A percentile compares a stretch with the other conserved stretches of the same genome.
These are phyloP conservation scores for Sclerotinia subarctica DNA, from an alignment of 2,329 filamentous ascomycete species.

Conservation along the genomic window DNA sequence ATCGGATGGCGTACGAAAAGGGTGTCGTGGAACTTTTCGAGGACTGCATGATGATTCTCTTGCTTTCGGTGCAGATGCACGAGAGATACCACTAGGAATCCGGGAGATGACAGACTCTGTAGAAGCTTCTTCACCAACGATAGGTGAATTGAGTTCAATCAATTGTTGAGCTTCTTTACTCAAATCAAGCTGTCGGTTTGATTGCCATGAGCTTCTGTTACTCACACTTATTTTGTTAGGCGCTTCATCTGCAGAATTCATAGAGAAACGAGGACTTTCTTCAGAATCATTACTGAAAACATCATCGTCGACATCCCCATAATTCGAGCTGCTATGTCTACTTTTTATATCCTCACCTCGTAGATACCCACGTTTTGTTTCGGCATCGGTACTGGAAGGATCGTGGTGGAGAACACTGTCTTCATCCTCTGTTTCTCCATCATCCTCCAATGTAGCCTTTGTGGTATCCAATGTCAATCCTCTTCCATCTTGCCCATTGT, in stretches of 20 bases:
- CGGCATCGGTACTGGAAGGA: conserved; percentile 4
- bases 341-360: conserved; percentile 20
- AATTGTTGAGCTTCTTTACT: conserved; percentile 24
- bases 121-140: conserved; percentile 35
- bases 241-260: conserved; percentile 35
- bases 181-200: conserved; percentile 1
- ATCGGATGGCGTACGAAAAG: conserved; percentile 67
- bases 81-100: conserved; percentile 36
- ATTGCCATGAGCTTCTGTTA: conserved; percentile 15
- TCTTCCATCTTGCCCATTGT: conserved; percentile 26
- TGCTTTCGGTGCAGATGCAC: conserved; percentile 38
- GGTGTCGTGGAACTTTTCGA: conserved; percentile 54
- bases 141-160: conserved; percentile 33
- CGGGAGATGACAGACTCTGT: conserved; percentile 47
- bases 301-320: conserved; percentile 39
- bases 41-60: conserved; percentile 43
- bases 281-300: conserved; percentile 36
- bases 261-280: conserved; percentile 29
- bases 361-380: conserved; percentile 7
- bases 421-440: conserved; percentile 25
- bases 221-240: background rate
- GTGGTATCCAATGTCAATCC: conserved; percentile 28
- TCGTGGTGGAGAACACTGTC: conserved; percentile 18
- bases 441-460: conserved; percentile 24
- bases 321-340: conserved; percentile 36